Base-by-base conservation (phyloP, 2,329 filamentous ascomycete genomes). In the Epichloe baconii region DNA sequence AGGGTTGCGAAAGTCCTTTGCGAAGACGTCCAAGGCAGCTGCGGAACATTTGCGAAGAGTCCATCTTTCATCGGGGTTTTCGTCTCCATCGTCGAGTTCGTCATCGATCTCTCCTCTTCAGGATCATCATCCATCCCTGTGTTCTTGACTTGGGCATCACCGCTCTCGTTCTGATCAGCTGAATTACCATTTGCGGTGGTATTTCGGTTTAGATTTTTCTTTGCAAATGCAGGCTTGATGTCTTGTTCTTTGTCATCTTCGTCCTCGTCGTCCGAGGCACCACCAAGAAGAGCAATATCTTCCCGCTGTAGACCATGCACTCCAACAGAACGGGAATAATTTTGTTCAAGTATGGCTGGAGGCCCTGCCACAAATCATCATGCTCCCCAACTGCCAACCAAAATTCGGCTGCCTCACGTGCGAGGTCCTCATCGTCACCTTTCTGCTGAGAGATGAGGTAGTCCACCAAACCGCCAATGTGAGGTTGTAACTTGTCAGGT, bases 261-360 rank as follows among this genome's bases (percentile, higher is more conserved):
- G 15, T 97, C 89, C 43, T 93, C 93, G 64, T 97, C 90, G 57
- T 91, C 85, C 19, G 85, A 87, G 55, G 88, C 88, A 10, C 83
- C 86, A 55, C 90, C 89, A 7, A 97, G 73, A 48, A 89, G 75
- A 36, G 87, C 77, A 59, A 95, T 93, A 57, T 97, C 93, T 59
- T 98, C 93, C 93, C 88, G 61, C 86, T 87, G 66, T 97, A 98
- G 1, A 97, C 82, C 91, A 98, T 98, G 64, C 88, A 94, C 57
- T 93, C 82, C 7, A 98, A 77, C 48, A 98, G 72, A 1, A 96
- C 86, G 0, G 93, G 93, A 34, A 98, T 85, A 56, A 97, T 91
- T 65, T 86, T 87, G 57, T 78, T 69, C 51, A 97, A 79, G 63
- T 87, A 87, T 0, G 89, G 89, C 8, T 78, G 82, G 44, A 98